Conservation (phyloP, 129 eudicot genomes). For the Ambrosia artemisiifolia region DNA sequence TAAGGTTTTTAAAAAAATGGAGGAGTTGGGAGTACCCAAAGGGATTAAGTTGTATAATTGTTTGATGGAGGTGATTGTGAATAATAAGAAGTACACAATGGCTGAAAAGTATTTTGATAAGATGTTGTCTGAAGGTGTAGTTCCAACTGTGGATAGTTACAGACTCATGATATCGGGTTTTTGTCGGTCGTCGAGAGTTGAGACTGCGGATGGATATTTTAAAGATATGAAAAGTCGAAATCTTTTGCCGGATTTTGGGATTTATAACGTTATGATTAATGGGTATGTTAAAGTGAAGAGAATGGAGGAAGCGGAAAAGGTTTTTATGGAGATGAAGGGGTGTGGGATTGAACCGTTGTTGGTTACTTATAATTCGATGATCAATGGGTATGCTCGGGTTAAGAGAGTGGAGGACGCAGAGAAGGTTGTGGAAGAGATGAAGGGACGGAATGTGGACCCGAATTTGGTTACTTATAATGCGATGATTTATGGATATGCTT, state of each 20-base stretch:
- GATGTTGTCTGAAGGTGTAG: conserved; percentile 66
- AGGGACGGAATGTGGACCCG: conserved; percentile 9
- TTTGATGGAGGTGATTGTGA: conserved; percentile 55
- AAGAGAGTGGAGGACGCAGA: conserved; percentile 56
- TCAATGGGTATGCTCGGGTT: conserved; percentile 59
- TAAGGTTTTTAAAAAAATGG: conserved; percentile 55
- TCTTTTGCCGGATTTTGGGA: conserved; percentile 48
- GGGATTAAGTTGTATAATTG: conserved; percentile 48
- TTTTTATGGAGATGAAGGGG: conserved; percentile 70
- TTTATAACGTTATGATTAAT: conserved; percentile 63
- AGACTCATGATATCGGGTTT: conserved; percentile 67
- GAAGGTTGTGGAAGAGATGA: conserved; percentile 30
- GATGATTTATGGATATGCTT: conserved; percentile 26
- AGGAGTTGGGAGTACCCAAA: conserved; percentile 60
- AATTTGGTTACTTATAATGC: conserved; percentile 22
- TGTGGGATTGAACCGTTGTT: conserved; percentile 53
- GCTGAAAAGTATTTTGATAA: conserved; percentile 66
- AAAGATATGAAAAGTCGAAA: conserved; percentile 64
- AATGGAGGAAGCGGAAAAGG: conserved; percentile 77
- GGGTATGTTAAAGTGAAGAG: conserved; percentile 57
- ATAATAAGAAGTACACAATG: conserved; percentile 62
- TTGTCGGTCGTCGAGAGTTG: conserved; percentile 49
- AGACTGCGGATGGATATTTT: conserved; percentile 52
- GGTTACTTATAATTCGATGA: conserved; percentile 66
- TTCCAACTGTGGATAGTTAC: conserved; percentile 55